Evolutionary conservation across 129 eudicot species (phyloP), one percentile per base, ranked within the genome.

Genomic region (Scalesia atractyloides): DNA sequence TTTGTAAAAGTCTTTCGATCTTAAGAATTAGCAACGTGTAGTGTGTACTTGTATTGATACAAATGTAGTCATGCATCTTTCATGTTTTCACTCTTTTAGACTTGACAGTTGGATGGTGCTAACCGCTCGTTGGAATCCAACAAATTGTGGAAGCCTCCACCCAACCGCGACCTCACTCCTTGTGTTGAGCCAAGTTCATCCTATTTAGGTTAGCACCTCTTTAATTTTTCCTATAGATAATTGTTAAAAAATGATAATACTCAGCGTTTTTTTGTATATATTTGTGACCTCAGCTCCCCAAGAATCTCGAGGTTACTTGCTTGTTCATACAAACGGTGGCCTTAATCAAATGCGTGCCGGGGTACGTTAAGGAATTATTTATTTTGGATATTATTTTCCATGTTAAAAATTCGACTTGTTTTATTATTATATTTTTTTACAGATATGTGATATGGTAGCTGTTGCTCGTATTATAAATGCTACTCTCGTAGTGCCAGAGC

Each of bases 281-380:
- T 82, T 64, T 66, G 57, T 84, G 47, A 44, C 62, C 58, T 58
- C 82, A 94, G 98, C 73, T 73, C 88, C 90, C 44, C 82, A 76
- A 66, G 97, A 87, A 66, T 79, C 89, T 66, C 89, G 84, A 70
- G 96, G 99, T 57, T 90, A 95, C 89, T 86, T 95, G 81, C 86
- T 90, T 75, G 99, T 95, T 70, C 89, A 95, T 82, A 82, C 97
- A 64, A 90, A 95, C 85, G 99, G 99, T 14, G 99, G 99, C 47
- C 99, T 95, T 36, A 95, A 95, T 79, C 99, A 95, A 81, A 95
- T 95, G 99, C 90, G 99, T 30, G 96, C 99, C 5, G 99, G 99
- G 89, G 99, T 94, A 20, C 49, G 82, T n/a, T 34, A 63, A 62
- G 59, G 59, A 37, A 22, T 20, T 43, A 33, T 53, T 54, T 54